Evolutionary conservation across 2,329 filamentous ascomycete genomes (phyloP), one percentile per base, ranked within the genome.

Genomic region (Helicocarpus griseus): DNA sequence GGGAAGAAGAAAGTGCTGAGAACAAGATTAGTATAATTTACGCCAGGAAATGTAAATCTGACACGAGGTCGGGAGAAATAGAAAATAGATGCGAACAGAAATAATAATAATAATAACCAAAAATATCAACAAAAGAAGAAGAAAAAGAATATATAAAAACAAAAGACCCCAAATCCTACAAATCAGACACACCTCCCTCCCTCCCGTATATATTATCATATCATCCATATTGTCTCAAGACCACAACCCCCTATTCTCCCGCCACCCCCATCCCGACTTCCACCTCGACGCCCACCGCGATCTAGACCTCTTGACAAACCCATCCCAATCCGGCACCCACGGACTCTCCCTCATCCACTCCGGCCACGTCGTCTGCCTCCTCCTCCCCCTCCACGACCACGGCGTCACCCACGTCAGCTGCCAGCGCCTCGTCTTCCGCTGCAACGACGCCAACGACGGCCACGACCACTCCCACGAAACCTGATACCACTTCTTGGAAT

Each of bases 301-400:
- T 9, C 14, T 14, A 6, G 31, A 31, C 26, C 21, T 17, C 4
- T 28, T 22, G 19, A 44, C 40, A 17, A 47, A 35, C 28, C 11
- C 44, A 33, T 47, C 44, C 44, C 44, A 47, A 47, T 47, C 44
- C 11, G 44, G 44, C 19, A 47, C 44, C 44, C 44, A 47, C 29
- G 44, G 44, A 17, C 28, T 33, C 19, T 33, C 28, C 5, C 22
- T 49, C 13, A 52, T 53, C 44, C 21, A 56, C 22, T 35, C 33
- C 14, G 48, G 54, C 60, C 57, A 63, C 8, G 54, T 38, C n/a
- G 43, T 43, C 39, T n/a, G 19, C 19, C 29, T 56, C 48, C 45
- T 50, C 40, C 49, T 40, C 49, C 52, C 39, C 21, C 46, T 49
- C 54, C 52, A 49, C 8, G 38, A 24, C 53, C 54, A 54, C 33